Conservation (phyloP, 2,329 filamentous ascomycete genomes). For the Cercospora sp. region DNA sequence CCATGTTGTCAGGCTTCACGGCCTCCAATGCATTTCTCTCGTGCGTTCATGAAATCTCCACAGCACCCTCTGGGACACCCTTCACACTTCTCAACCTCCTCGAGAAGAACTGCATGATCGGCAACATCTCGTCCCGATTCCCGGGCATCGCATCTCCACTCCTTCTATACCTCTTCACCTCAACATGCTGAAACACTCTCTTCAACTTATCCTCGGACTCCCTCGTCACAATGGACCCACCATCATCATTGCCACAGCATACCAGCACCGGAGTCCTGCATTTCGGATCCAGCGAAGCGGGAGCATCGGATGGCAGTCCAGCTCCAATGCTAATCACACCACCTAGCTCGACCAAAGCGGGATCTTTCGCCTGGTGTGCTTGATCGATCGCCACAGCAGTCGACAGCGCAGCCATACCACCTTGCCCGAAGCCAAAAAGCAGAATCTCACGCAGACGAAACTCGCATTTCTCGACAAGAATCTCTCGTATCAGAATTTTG, state of each 20-base stretch:
- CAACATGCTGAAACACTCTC: slow-evolving; percentile 55
- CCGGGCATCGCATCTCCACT: slow-evolving; percentile 79
- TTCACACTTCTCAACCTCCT: slow-evolving; percentile 60
- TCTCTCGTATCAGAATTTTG: slow-evolving; percentile 47
- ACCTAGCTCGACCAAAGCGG: slow-evolving; percentile 46
- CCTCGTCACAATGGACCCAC: slow-evolving; percentile 52
- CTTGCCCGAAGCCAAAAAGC: slow-evolving; percentile 59
- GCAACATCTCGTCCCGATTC: slow-evolving; percentile 80
- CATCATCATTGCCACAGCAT: slow-evolving; percentile 57
- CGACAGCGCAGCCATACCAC: slow-evolving; percentile 57
- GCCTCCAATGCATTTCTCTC: no score
- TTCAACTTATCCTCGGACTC: slow-evolving; percentile 65
- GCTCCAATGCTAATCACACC: slow-evolving; percentile 67
- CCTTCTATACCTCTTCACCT: slow-evolving; percentile 69
- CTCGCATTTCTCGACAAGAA: slow-evolving; percentile 52
- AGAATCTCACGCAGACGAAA: slow-evolving; percentile 54
- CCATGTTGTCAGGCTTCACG: no score
- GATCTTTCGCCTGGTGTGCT: slow-evolving; percentile 11
- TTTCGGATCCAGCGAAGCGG: slow-evolving; percentile 50
- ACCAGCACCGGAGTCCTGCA: slow-evolving; percentile 65
- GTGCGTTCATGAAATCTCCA: slow-evolving; percentile 45
- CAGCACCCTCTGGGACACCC: slow-evolving; percentile 55
- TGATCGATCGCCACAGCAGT: slow-evolving; percentile 37
- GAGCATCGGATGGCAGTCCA: slow-evolving; percentile 53
- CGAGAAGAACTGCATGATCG: slow-evolving; percentile 82